phyloP scores from a whole-genome alignment of 108 stramenopile genomes.

The Cyclotella choctawhatcheeana region DNA sequence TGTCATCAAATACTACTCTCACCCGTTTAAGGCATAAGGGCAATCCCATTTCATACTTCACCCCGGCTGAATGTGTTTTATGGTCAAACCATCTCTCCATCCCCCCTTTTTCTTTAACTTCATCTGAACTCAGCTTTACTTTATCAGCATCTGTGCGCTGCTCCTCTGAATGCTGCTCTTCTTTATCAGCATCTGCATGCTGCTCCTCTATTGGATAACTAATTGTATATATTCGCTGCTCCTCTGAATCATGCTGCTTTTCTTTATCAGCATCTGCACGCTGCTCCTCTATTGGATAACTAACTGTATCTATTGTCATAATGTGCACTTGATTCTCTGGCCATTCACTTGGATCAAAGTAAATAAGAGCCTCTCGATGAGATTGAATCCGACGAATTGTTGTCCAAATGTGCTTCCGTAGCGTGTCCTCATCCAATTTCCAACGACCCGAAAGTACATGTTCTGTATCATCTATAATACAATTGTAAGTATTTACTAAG shows the following conservation, averaged over 20 bases:
- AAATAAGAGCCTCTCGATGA: not conserved
- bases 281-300: no score
- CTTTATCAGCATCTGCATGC: no score
- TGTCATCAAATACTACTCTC: no score
- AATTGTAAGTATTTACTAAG: no score
- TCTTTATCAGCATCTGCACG: no score
- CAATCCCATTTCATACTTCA: conserved; percentile 10
- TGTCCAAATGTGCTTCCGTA: not conserved
- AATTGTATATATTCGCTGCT: no score
- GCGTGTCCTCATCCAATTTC: conserved; percentile 3
- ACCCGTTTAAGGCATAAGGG: not conserved
- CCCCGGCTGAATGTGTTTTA: not conserved
- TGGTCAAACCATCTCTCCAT: conserved; percentile 7
- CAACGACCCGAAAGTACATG: not conserved
- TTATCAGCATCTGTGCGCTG: not conserved
- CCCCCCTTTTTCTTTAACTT: no score
- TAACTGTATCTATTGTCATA: conserved; percentile 5
- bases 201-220: no score
- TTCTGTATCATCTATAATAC: conserved; percentile 2
- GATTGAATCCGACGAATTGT: not conserved
- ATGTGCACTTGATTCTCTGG: not conserved
- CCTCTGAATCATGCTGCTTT: no score
- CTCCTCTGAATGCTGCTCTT: not conserved
- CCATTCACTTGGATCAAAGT: conserved; percentile 5
- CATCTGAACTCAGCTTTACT: no score